Conservation (phyloP, 164 flowering plant genomes). For the Houttuynia cordata region DNA sequence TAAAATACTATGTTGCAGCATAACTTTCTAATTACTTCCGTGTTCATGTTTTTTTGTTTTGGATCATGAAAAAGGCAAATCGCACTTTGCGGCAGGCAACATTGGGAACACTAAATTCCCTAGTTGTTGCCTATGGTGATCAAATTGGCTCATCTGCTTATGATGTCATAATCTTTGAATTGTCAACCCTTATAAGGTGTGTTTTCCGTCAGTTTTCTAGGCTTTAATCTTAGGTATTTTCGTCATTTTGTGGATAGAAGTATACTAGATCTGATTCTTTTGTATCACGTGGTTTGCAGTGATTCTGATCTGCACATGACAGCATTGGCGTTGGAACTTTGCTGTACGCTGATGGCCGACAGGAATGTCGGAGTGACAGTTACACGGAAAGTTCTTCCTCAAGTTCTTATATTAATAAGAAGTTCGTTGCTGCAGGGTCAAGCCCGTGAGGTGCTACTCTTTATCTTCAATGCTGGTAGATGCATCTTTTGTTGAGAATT, state of each 20-base stretch:
- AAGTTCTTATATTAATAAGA: slow-evolving; percentile 67
- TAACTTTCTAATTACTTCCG: neutral
- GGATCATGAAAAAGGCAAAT: slow-evolving; percentile 48
- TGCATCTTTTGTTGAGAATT: neutral
- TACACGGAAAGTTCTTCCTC: slow-evolving; percentile 88
- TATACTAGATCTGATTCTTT: neutral
- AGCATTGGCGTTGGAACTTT: slow-evolving; percentile 92
- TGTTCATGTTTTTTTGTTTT: neutral
- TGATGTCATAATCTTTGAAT: slow-evolving; percentile 88
- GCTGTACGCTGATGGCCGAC: slow-evolving; percentile 93
- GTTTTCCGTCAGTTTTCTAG: neutral
- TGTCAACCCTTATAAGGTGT: slow-evolving; percentile 87
- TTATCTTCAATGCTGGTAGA: neutral
- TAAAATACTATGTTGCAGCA: neutral
- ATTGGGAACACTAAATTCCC: slow-evolving; percentile 80
- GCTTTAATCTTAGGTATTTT: neutral
- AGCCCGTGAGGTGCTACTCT: slow-evolving; percentile 61
- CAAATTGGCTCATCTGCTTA: slow-evolving; percentile 73
- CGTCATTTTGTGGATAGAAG: neutral
- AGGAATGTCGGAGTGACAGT: slow-evolving; percentile 72
- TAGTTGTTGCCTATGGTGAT: slow-evolving; percentile 91
- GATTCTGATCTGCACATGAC: slow-evolving; percentile 98
- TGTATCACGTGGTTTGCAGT: slow-evolving; percentile 28
- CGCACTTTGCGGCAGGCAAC: slow-evolving; percentile 92
- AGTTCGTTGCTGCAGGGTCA: slow-evolving; percentile 97